Percentiles rank a stretch among this genome's conserved stretches.
Conservation (phyloP, 176 grass and related monocot species). For the Neostapfia colusana region DNA sequence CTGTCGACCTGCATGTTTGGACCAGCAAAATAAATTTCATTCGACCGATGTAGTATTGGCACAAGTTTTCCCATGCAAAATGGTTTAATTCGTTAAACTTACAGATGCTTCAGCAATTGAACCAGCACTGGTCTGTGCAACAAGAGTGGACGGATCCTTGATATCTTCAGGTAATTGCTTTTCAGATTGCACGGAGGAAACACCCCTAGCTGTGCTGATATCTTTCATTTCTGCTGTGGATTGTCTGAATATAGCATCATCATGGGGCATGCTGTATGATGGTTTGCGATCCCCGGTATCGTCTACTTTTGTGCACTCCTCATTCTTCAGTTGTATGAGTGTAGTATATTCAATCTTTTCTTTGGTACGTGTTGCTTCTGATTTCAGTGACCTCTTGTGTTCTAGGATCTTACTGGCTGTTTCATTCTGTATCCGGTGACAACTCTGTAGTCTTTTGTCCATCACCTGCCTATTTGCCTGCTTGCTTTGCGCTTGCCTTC, state of each 20-base stretch:
- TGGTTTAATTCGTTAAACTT: slow-evolving; percentile 32
- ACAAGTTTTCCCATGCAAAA: background rate
- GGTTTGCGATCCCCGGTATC: background rate
- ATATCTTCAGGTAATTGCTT: slow-evolving; percentile 23
- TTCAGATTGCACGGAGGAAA: slow-evolving; percentile 15
- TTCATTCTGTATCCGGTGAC: slow-evolving; percentile 17
- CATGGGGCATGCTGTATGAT: background rate
- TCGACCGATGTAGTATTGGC: background rate
- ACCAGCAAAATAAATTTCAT: background rate
- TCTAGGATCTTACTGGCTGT: slow-evolving; percentile 4
- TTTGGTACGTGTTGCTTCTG: slow-evolving; percentile 28
- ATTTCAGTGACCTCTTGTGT: slow-evolving; percentile 26
- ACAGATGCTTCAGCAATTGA: slow-evolving; percentile 35
- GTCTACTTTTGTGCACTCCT: background rate
- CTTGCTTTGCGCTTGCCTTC: slow-evolving; percentile 34
- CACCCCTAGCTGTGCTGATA: background rate
- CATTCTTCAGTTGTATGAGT: slow-evolving; percentile 11
- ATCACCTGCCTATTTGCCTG: slow-evolving; percentile 26
- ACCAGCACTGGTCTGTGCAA: background rate
- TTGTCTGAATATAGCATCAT: background rate
- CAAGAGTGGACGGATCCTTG: background rate
- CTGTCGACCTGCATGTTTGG: slow-evolving; percentile 33
- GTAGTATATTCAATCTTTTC: slow-evolving; percentile 4
- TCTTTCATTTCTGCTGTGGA: background rate
- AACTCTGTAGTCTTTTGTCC: slow-evolving; percentile 25